A percentile compares a stretch with the other conserved stretches of the same genome.
phyloP scores from a whole-genome alignment of 2,329 filamentous ascomycete species.

The Pseudogymnoascus sp. region DNA sequence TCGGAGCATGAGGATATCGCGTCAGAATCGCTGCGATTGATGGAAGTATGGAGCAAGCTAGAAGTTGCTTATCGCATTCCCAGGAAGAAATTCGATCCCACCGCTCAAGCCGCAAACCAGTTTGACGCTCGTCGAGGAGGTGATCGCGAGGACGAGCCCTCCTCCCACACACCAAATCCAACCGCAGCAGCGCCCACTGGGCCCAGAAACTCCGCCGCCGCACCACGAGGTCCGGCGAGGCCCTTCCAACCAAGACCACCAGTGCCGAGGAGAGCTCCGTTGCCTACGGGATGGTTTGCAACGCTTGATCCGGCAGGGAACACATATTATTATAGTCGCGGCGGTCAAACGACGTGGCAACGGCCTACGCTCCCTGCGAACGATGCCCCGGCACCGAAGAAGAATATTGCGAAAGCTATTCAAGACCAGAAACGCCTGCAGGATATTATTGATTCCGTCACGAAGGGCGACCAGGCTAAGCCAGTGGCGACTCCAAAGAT shows the following conservation, averaged over 20 bases:
- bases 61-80: slow-evolving; percentile 90
- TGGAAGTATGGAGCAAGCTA: slow-evolving; percentile 82
- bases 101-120: slow-evolving; percentile 46
- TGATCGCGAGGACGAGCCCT: slow-evolving; percentile 45
- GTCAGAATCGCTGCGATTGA: slow-evolving; percentile 58
- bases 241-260: slow-evolving; percentile 44
- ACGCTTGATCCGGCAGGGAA: slow-evolving; percentile 57
- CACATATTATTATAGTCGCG: slow-evolving; percentile 78
- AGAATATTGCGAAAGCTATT: slow-evolving; percentile 38
- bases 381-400: slow-evolving; percentile 44
- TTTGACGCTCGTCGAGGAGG: slow-evolving; percentile 55
- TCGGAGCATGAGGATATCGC: slow-evolving; percentile 70
- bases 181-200: slow-evolving; percentile 35
- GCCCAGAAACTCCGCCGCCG: slow-evolving; percentile 30
- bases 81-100: slow-evolving; percentile 74
- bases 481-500: slow-evolving; percentile 10
- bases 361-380: slow-evolving; percentile 63
- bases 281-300: slow-evolving; percentile 85
- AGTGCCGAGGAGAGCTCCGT: slow-evolving; percentile 48
- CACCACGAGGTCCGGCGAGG: slow-evolving; percentile 31
- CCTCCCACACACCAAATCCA: slow-evolving; percentile 26
- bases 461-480: slow-evolving; percentile 52
- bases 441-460: slow-evolving; percentile 78
- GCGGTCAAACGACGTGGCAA: slow-evolving; percentile 73
- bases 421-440: slow-evolving; percentile 56